A percentile compares a stretch with the other conserved stretches of the same genome.
phyloP scores from a whole-genome alignment of 345 rosid genomes.

The Gossypium stocksii region DNA sequence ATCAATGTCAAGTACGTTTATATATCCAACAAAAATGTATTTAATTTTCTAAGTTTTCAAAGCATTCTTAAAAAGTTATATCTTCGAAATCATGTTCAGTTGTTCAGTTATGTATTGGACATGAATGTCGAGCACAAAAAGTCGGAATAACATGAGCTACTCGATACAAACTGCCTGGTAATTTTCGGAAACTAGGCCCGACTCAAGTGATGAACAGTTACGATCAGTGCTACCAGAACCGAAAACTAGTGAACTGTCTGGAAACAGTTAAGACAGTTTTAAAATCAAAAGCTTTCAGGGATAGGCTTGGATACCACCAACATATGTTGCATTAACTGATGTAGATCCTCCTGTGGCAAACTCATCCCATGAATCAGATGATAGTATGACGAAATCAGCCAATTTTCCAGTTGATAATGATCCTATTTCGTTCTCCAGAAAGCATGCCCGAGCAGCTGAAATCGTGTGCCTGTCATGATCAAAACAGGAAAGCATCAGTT shows the following conservation, averaged over 20 bases:
- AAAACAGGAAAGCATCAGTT: background rate
- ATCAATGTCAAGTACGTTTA: too few relatives aligned
- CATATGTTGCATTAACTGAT: constrained; percentile 58
- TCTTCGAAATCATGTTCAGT: too few relatives aligned
- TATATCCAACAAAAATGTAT: too few relatives aligned
- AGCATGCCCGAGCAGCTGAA: constrained; percentile 79
- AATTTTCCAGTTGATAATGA: constrained; percentile 68
- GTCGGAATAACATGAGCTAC: too few relatives aligned
- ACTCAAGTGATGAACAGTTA: background rate
- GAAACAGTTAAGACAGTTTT: background rate
- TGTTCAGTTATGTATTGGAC: too few relatives aligned
- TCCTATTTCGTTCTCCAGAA: constrained; percentile 71
- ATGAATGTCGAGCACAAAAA: too few relatives aligned
- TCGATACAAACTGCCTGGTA: too few relatives aligned
- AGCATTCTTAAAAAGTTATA: too few relatives aligned
- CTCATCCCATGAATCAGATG: constrained; percentile 55
- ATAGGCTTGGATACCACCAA: constrained; percentile 55
- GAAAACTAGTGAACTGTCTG: background rate
- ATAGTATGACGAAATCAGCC: constrained; percentile 73
- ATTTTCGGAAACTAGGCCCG: background rate
- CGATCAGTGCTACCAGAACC: background rate
- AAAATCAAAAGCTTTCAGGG: constrained; percentile 25
- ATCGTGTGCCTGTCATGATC: constrained; percentile 61
- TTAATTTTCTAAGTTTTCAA: too few relatives aligned
- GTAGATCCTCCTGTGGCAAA: constrained; percentile 48